Evolutionary conservation across 371 early-diverging fungal genomes (phyloP).

Genomic region (Gilbertella persicaria): DNA sequence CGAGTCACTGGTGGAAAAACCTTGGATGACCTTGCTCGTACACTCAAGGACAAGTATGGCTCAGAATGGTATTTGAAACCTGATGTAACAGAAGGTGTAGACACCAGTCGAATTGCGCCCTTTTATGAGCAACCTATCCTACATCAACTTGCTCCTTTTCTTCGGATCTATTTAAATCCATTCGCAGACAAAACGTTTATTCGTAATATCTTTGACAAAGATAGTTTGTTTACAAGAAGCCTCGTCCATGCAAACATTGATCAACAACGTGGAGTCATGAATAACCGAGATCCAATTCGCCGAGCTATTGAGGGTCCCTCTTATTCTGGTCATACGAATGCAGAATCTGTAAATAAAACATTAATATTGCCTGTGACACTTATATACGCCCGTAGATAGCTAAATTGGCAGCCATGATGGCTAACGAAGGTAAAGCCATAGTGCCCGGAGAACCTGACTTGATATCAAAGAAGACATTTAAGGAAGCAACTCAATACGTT

Average conservation of each 20-base stretch:
- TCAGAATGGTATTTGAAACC: conserved; percentile 62
- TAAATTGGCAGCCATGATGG: conserved; percentile 66
- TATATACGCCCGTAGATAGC: conserved; percentile 48
- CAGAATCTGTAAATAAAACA: conserved; percentile 49
- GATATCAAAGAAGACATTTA: conserved; percentile 11
- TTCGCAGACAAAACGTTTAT: background rate
- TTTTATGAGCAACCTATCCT: conserved; percentile 1
- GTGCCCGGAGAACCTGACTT: conserved; percentile 45
- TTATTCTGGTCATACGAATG: conserved; percentile 59
- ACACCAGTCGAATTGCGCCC: conserved; percentile 20
- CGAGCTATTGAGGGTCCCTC: conserved; percentile 31
- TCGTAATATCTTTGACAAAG: conserved; percentile 7
- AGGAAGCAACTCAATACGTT: conserved; percentile 3
- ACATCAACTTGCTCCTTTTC: background rate
- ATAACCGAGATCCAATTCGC: conserved; percentile 5
- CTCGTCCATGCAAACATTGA: background rate
- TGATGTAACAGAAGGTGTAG: conserved; percentile 31
- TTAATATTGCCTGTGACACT: background rate
- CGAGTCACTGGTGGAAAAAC: conserved; percentile 54
- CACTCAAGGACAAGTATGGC: conserved; percentile 45
- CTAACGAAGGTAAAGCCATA: conserved; percentile 61
- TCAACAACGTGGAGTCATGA: conserved; percentile 2
- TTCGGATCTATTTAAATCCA: background rate
- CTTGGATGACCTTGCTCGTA: conserved; percentile 56
- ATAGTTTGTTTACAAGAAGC: conserved; percentile 1